Percentiles rank a stretch among this genome's conserved stretches.
phyloP scores from a whole-genome alignment of 2,329 filamentous ascomycete genomes.

The Cladosporium sp. region DNA sequence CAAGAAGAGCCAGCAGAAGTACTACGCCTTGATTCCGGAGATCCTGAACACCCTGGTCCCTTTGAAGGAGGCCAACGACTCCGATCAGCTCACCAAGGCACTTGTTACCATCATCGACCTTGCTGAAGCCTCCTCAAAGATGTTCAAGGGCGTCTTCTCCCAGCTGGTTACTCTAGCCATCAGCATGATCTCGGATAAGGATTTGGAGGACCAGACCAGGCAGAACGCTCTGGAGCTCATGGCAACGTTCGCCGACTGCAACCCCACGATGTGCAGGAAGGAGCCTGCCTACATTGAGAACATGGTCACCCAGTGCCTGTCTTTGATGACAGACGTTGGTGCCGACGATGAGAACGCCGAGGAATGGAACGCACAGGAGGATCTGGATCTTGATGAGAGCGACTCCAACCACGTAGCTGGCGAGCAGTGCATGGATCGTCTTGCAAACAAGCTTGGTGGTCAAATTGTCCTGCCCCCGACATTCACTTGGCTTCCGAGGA shows the following conservation, averaged over 20 bases:
- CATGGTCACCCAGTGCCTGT: conserved; percentile 98
- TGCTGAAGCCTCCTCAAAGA: conserved; percentile 88
- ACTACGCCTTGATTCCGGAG: conserved; percentile 78
- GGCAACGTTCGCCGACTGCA: conserved; percentile 95
- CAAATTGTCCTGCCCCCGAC: conserved; percentile 85
- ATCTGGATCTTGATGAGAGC: conserved; percentile 92
- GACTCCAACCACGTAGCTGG: conserved; percentile 96
- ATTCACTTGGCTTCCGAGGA: conserved; percentile 92
- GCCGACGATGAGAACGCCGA: conserved; percentile 88
- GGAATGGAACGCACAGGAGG: conserved; percentile 89
- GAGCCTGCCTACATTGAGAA: conserved; percentile 85
- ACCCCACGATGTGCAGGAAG: conserved; percentile 90
- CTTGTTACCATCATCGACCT: conserved; percentile 88
- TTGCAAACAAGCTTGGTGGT: conserved; percentile 97
- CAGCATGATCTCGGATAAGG: conserved; percentile 91
- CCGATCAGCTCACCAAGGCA: conserved; percentile 83
- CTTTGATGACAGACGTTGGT: conserved; percentile 95
- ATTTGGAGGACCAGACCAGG: conserved; percentile 78
- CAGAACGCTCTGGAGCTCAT: conserved; percentile 96
- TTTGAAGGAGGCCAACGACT: conserved; percentile 84
- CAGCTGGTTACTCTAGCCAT: conserved; percentile 89
- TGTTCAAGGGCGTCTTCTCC: conserved; percentile 94
- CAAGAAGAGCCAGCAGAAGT: conserved; percentile 85
- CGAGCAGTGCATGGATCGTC: conserved; percentile 95
- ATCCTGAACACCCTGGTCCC: conserved; percentile 92